Conservation (phyloP, 495 filamentous ascomycete genomes). For the Penicillium fimorum region DNA sequence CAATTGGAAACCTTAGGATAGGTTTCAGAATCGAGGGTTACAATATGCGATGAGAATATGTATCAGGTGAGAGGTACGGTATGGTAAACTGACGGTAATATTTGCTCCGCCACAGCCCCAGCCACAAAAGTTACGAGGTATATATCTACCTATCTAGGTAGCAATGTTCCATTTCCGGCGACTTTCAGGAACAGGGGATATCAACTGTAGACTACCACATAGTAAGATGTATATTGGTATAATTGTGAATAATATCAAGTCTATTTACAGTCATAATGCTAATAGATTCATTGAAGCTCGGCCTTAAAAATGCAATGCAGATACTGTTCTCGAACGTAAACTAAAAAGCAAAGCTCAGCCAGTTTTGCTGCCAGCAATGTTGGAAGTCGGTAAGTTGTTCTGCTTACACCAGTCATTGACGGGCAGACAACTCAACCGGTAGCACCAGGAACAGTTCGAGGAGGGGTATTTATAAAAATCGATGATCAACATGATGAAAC, state of each 20-base stretch:
- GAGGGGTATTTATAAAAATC: slow-evolving; percentile 83
- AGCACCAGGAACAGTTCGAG: slow-evolving; percentile 81
- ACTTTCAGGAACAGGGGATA: background rate
- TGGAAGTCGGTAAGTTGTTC: slow-evolving; percentile 46
- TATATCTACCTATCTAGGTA: background rate
- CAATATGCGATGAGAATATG: slow-evolving; percentile 1
- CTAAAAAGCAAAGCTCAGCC: background rate
- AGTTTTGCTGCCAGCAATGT: background rate
- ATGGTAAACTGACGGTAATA: background rate
- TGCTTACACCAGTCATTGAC: slow-evolving; percentile 78
- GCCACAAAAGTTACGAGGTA: background rate
- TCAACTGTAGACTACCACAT: background rate
- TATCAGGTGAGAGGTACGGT: slow-evolving; percentile 7
- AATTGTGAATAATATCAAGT: background rate
- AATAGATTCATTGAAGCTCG: slow-evolving; percentile 3
- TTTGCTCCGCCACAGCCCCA: slow-evolving; percentile 8
- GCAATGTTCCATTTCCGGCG: slow-evolving; percentile 1
- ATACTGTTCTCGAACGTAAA: background rate
- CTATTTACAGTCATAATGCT: slow-evolving; percentile 19
- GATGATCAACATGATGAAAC: slow-evolving; percentile 79
- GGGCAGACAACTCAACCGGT: slow-evolving; percentile 85
- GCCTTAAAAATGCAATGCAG: background rate
- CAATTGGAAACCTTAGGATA: background rate
- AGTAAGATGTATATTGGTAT: background rate
- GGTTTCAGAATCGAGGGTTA: background rate